Evolutionary conservation across 208 protist species (phyloP), one percentile per base, ranked within the genome.

Genomic region (Wallacemonas rigidus): DNA sequence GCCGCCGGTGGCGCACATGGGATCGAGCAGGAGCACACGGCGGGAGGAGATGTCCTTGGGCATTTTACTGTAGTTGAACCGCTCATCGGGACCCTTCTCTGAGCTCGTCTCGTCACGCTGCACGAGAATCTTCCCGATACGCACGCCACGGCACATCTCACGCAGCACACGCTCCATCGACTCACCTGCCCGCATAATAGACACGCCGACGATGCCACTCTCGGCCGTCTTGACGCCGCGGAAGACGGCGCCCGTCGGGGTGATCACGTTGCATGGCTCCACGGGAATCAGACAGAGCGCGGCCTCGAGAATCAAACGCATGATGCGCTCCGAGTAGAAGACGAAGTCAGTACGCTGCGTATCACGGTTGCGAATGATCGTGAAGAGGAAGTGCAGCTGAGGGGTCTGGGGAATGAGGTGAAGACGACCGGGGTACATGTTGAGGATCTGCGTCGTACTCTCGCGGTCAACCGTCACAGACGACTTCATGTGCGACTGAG

Each of bases 41-140:
- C 97, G 90, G 8, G 71, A 65, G 17, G 78, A 71, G 26, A 99
- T 95, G 81, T 99, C 98, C 11, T 82, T 80, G 8, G 98, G 98
- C 71, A 99, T 77, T 83, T 99, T 99, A 41, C 86, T 92, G 77
- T 99, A 99, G 79, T 91, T 97, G 39, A 95, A 92, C 77, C 85
- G 74, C 44, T 86, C 74, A 79, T 98, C 92, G 26, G 97, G 97
- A n/a, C 43, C 41, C 81, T 95, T 95, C 12, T 96, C 75, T 3
- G 76, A 88, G 43, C 86, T 98, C 17, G 69, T 55, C 86, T 99
- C 98, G 70, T 99, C 87, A 50, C 98, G 92, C 89, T 99, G 98
- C 58, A 99, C 98, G 43, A 99, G 88, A 51, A 99, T 99, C 81
- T 99, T 99, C 63, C 98, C 98, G 61, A 99, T 99, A 53, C 96